Percentiles rank a stretch among this genome's conserved stretches.
phyloP scores from a whole-genome alignment of 2,329 filamentous ascomycete genomes.

The Diplodia corticola region DNA sequence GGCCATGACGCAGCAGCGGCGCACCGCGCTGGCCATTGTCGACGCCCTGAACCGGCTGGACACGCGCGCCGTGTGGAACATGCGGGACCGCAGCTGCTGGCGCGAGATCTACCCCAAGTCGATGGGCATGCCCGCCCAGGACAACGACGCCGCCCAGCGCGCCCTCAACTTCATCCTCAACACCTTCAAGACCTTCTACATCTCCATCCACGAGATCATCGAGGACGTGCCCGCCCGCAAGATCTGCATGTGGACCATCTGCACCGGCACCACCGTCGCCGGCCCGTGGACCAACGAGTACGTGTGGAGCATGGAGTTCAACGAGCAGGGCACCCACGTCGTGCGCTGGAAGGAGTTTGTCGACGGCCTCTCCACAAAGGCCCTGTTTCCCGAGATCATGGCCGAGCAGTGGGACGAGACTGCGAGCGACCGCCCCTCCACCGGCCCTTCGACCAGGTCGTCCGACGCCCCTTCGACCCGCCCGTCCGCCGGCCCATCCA shows the following conservation, averaged over 20 bases:
- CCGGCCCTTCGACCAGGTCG: background rate
- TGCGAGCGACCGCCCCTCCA: conserved; percentile 1
- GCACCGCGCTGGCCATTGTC: conserved; percentile 26
- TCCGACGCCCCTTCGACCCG: background rate
- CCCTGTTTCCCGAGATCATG: conserved; percentile 29
- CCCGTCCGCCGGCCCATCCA: background rate
- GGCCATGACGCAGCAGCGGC: conserved; percentile 29
- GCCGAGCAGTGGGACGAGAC: conserved; percentile 19
- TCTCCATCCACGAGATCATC: conserved; percentile 16
- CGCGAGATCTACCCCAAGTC: conserved; percentile 21
- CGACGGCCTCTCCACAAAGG: conserved; percentile 8
- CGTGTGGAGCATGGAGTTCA: conserved; percentile 21
- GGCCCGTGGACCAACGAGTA: conserved; percentile 29
- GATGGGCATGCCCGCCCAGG: conserved; percentile 1
- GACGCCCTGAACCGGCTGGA: conserved; percentile 22
- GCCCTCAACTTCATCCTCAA: conserved; percentile 20
- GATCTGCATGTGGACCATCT: conserved; percentile 14
- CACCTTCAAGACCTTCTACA: conserved; percentile 15
- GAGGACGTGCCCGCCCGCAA: conserved; percentile 19
- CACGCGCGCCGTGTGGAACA: conserved; percentile 14
- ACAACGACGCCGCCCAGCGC: conserved; percentile 9
- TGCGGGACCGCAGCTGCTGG: conserved; percentile 9
- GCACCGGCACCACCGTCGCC: conserved; percentile 22
- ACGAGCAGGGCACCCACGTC: conserved; percentile 17
- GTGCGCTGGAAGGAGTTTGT: conserved; percentile 21